These are phyloP conservation scores for Saccharomyces pastorianus DNA, from an alignment of 1,139 yeast genomes.

Conservation along the genomic window DNA sequence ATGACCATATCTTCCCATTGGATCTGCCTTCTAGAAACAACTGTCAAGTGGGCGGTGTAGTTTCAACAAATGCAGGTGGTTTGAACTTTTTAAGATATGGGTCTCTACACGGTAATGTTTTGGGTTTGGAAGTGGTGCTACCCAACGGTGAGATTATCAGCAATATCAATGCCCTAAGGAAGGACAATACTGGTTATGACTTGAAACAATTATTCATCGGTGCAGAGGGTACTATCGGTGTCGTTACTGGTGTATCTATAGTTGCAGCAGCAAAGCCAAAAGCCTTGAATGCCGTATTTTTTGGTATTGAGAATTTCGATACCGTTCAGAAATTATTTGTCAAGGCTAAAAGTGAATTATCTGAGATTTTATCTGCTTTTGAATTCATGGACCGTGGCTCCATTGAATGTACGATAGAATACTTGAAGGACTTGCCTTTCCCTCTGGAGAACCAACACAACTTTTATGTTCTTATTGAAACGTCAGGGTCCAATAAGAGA, in stretches of 20 bases:
- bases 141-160: conserved; percentile 77
- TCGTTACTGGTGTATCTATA: conserved; percentile 76
- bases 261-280: conserved; percentile 80
- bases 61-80: conserved; percentile 94
- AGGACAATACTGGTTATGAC: conserved; percentile 89
- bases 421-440: conserved; percentile 43
- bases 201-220: conserved; percentile 84
- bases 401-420: conserved; percentile 50
- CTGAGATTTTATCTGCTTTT: conserved; percentile 80
- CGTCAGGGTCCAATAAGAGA: conserved; percentile 77
- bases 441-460: conserved; percentile 74
- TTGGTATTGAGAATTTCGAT: conserved; percentile 69
- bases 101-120: conserved; percentile 82
- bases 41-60: conserved; percentile 89
- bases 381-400: conserved; percentile 79
- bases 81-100: conserved; percentile 79
- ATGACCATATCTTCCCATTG: conserved; percentile 81
- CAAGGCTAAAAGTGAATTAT: conserved; percentile 61
- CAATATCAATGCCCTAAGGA: conserved; percentile 72
- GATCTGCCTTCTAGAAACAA: conserved; percentile 94
- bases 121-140: conserved; percentile 82
- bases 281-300: conserved; percentile 72
- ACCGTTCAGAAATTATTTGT: conserved; percentile 68
- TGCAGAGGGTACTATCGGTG: conserved; percentile 80
- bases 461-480: conserved; percentile 77